Percentiles rank a stretch among this genome's conserved stretches.
Evolutionary conservation across 495 filamentous ascomycete species (phyloP).

Genomic region (Trichoderma gamsii): DNA sequence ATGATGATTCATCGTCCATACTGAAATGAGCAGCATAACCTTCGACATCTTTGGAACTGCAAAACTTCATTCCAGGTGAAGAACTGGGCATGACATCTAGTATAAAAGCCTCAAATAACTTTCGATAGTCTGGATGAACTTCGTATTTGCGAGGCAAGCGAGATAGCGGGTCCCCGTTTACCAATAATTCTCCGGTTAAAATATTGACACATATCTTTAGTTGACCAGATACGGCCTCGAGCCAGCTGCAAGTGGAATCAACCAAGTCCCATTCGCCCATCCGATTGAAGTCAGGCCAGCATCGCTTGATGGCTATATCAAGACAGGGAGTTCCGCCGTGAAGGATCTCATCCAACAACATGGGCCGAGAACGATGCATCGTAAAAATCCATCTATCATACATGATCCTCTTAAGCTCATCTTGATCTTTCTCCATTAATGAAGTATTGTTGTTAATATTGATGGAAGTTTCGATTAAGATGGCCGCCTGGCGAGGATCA

Average conservation of each 20-base stretch:
- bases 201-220: constrained; percentile 46
- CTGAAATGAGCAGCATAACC: constrained; percentile 39
- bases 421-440: neutral
- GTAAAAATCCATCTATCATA: neutral
- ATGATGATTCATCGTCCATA: constrained; percentile 19
- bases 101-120: constrained; percentile 34
- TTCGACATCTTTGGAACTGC: constrained; percentile 25
- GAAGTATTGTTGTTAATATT: constrained; percentile 24
- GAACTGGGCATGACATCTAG: constrained; percentile 44
- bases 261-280: constrained; percentile 22
- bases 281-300: neutral
- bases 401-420: neutral
- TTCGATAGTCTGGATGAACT: constrained; percentile 25
- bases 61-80: constrained; percentile 41
- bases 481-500: constrained; percentile 23
- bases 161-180: constrained; percentile 48
- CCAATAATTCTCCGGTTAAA: constrained; percentile 49
- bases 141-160: constrained; percentile 46
- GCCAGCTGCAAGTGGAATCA: constrained; percentile 19
- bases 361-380: neutral
- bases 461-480: constrained; percentile 36
- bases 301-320: constrained; percentile 18
- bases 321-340: neutral
- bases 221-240: neutral
- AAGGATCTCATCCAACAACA: constrained; percentile 23